Percentiles rank a stretch among this genome's conserved stretches.
Evolutionary conservation across 1,139 yeast species (phyloP).

Genomic region (Taphrina sp.): DNA sequence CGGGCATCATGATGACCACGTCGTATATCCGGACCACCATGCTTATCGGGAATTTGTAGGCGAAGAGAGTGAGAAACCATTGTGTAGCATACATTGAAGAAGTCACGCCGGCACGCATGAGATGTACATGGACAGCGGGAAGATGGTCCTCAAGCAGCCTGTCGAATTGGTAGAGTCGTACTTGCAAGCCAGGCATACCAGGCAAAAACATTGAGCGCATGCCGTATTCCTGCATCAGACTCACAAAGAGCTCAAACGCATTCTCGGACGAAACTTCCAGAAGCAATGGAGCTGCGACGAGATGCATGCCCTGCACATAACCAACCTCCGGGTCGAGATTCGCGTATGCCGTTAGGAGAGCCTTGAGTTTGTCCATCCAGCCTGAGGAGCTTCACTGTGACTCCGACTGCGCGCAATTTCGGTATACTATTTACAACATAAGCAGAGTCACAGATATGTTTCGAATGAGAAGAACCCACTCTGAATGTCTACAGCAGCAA

Average conservation of each 20-base stretch:
- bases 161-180: slow-evolving; percentile 84
- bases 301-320: slow-evolving; percentile 97
- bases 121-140: slow-evolving; percentile 70
- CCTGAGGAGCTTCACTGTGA: too few species aligned
- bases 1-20: slow-evolving; percentile 65
- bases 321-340: slow-evolving; percentile 90
- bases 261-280: slow-evolving; percentile 71
- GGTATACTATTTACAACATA: too few species aligned
- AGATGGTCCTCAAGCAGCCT: slow-evolving; percentile 67
- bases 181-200: slow-evolving; percentile 90
- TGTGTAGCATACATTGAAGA: slow-evolving; percentile 95
- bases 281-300: slow-evolving; percentile 77
- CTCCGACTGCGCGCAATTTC: too few species aligned
- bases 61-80: slow-evolving; percentile 93
- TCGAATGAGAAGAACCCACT: too few species aligned
- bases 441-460: too few species aligned
- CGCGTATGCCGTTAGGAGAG: slow-evolving; percentile 76
- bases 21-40: slow-evolving; percentile 82
- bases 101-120: slow-evolving; percentile 77
- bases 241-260: slow-evolving; percentile 75
- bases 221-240: slow-evolving; percentile 79
- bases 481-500: too few species aligned
- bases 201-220: slow-evolving; percentile 75
- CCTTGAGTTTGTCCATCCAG: slow-evolving; percentile 31
- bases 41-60: slow-evolving; percentile 84